Conservation (phyloP, 2,329 filamentous ascomycete genomes). For the Fonsecaea pedrosoi region DNA sequence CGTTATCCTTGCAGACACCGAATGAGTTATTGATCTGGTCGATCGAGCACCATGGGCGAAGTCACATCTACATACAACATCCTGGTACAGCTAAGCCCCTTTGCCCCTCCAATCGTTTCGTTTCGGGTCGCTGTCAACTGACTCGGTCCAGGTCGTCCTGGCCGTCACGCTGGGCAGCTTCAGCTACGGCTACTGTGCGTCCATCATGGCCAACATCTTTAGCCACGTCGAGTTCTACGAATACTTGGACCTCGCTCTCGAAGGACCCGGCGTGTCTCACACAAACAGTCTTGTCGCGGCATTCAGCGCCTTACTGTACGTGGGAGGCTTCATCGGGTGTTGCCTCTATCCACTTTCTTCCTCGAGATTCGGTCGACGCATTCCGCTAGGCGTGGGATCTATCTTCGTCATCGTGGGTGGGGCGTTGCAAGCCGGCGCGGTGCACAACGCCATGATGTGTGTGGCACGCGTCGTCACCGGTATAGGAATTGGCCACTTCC, state of each 20-base stretch:
- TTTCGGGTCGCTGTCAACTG: background rate
- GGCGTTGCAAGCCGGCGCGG: constrained; percentile 48
- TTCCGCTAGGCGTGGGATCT: constrained; percentile 44
- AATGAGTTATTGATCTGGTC: background rate
- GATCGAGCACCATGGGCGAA: background rate
- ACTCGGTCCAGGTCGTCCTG: background rate
- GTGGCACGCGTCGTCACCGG: constrained; percentile 41
- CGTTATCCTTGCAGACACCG: no score
- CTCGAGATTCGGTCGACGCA: constrained; percentile 8
- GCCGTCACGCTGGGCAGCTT: constrained; percentile 6
- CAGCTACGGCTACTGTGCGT: constrained; percentile 11
- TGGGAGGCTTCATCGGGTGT: constrained; percentile 13
- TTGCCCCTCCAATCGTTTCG: background rate
- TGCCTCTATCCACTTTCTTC: constrained; percentile 5
- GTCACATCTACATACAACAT: background rate
- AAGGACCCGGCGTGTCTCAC: constrained; percentile 1
- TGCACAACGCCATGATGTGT: constrained; percentile 23
- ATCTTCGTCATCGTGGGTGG: constrained; percentile 45
- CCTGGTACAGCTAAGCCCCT: background rate
- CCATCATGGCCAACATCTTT: constrained; percentile 8
- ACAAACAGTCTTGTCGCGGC: constrained; percentile 12
- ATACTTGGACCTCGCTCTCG: constrained; percentile 5
- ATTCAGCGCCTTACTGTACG: constrained; percentile 16
- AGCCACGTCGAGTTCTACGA: constrained; percentile 5
- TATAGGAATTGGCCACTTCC: constrained; percentile 53